Evolutionary conservation across 1,284 basidiomycete species (phyloP).

Genomic region (Schizopora paradoxa): DNA sequence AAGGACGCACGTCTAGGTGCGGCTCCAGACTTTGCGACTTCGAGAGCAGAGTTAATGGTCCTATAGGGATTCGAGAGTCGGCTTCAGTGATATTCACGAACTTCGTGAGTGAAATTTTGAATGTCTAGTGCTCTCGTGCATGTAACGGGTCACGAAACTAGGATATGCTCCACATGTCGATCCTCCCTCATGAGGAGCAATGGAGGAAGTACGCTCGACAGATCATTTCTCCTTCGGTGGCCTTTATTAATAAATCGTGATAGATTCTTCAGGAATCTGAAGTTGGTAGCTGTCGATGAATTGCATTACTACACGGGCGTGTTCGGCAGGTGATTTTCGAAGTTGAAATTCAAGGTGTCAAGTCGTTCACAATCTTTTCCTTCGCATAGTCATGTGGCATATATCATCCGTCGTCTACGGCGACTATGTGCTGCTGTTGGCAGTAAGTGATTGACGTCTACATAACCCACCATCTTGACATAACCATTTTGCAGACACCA

Average conservation of each 20-base stretch:
- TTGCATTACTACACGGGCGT: conserved; percentile 75
- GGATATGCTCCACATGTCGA: conserved; percentile 86
- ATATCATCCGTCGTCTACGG: conserved; percentile 71
- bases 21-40: conserved; percentile 11
- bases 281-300: conserved; percentile 81
- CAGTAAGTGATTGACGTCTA: conserved; percentile 44
- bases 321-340: conserved; percentile 56
- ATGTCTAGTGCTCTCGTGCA: background rate
- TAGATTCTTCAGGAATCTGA: conserved; percentile 71
- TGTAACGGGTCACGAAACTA: conserved; percentile 27
- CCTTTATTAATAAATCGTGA: conserved; percentile 6
- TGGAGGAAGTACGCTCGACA: conserved; percentile 62
- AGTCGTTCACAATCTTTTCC: no score
- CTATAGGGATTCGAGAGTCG: conserved; percentile 54
- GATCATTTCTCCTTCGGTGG: conserved; percentile 4
- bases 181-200: conserved; percentile 78
- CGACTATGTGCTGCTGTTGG: conserved; percentile 82
- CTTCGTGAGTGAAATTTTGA: conserved; percentile 47
- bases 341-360: background rate
- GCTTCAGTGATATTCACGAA: conserved; percentile 74
- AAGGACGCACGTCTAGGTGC: conserved; percentile 55
- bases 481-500: conserved; percentile 40
- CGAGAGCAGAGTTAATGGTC: background rate
- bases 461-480: background rate
- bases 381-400: conserved; percentile 65